These are phyloP conservation scores for Aspergillus fructus DNA, from an alignment of 2,329 filamentous ascomycete genomes.

Conservation along the genomic window DNA sequence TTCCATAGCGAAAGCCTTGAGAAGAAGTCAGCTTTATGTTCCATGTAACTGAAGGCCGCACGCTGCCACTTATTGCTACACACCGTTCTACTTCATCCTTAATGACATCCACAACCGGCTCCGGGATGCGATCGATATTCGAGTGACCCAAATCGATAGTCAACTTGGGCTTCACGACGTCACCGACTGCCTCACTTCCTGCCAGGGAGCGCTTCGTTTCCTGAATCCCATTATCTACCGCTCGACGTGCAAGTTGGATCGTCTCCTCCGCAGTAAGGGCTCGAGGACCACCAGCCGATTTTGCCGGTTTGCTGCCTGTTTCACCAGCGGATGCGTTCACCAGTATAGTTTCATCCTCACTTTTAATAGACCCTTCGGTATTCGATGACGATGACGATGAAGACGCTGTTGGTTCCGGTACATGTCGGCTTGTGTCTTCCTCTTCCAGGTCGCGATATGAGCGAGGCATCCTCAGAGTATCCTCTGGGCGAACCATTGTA, in stretches of 20 bases:
- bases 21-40: constrained; percentile 14
- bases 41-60: background rate
- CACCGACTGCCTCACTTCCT: constrained; percentile 46
- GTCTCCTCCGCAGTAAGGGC: constrained; percentile 45
- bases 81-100: constrained; percentile 55
- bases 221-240: constrained; percentile 48
- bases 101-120: constrained; percentile 51
- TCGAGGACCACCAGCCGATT: constrained; percentile 25
- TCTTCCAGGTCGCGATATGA: constrained; percentile 35
- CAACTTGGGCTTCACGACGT: constrained; percentile 49
- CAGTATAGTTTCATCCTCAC: constrained; percentile 30
- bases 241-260: constrained; percentile 44
- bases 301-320: constrained; percentile 18
- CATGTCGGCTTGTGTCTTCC: constrained; percentile 27
- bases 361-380: constrained; percentile 26
- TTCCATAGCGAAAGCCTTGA: constrained; percentile 51
- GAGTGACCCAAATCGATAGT: constrained; percentile 53
- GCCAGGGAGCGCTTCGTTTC: constrained; percentile 49
- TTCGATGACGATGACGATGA: constrained; percentile 22
- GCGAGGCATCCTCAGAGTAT: constrained; percentile 34
- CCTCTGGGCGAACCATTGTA: constrained; percentile 40
- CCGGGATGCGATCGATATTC: constrained; percentile 49
- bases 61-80: constrained; percentile 11
- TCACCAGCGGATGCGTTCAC: constrained; percentile 28
- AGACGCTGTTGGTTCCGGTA: constrained; percentile 28